These are phyloP conservation scores for Oldenlandia corymbosa DNA, from an alignment of 257 asterid genomes.

Conservation along the genomic window DNA sequence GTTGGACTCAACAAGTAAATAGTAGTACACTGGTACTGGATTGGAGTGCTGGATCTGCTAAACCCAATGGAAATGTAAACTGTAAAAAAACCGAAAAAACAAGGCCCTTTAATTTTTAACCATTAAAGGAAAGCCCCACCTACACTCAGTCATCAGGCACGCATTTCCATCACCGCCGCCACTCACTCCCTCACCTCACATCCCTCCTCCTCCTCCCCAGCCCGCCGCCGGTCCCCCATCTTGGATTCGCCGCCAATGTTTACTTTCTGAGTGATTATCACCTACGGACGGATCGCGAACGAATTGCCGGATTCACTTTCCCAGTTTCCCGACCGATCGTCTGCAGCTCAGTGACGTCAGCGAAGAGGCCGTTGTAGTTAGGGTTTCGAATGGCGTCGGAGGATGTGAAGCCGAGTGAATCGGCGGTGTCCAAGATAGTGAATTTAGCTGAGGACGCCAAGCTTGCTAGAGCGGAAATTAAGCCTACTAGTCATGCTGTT, in stretches of 20 bases:
- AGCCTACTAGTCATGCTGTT: conserved; percentile 58
- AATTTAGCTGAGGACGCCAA: conserved; percentile 92
- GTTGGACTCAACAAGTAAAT: no score
- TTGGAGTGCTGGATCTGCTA: no score
- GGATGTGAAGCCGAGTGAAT: conserved; percentile 82
- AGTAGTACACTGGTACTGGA: no score
- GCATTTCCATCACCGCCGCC: conserved; percentile 16
- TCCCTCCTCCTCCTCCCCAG: background rate
- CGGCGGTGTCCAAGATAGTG: conserved; percentile 88
- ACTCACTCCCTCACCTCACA: background rate
- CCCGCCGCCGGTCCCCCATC: background rate
- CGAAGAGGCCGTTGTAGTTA: no score
- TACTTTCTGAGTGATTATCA: background rate
- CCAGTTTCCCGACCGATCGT: no score
- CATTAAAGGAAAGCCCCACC: background rate
- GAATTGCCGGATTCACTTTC: background rate
- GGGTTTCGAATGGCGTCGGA: conserved; percentile 72
- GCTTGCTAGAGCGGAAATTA: conserved; percentile 81
- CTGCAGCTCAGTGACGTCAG: no score
- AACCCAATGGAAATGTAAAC: no score
- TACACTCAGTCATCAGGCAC: no score
- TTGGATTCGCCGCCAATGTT: background rate
- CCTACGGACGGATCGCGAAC: background rate
- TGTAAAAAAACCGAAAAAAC: no score
- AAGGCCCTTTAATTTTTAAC: no score